Base-by-base conservation (phyloP, 2,329 filamentous ascomycete genomes). In the Parastagonospora nodorum region DNA sequence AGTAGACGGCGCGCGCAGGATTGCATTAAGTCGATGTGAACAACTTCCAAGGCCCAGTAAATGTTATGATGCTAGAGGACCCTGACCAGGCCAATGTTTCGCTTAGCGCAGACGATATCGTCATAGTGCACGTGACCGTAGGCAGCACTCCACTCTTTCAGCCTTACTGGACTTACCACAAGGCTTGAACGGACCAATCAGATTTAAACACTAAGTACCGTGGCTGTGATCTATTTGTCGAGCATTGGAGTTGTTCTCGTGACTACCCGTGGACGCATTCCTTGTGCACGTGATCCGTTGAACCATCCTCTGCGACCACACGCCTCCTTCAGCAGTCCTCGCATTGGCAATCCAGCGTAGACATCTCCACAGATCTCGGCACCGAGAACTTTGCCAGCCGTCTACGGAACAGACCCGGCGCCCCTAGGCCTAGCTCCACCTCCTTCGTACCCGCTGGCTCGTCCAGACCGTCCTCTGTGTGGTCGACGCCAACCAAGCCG, bases 41-140 rank as follows among this genome's bases (percentile, higher is more conserved):
- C 42, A 50, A 50, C 44, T 44, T 44, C 41, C 51, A 44, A 62
- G 60, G 51, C 57, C 63, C 58, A 61, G 50, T 47, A 31, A 24
- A 7, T 48, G 51, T 57, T 48, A 51, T 57, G 55, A 52, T 51
- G 48, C 28, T 53, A 39, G 45, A 42, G 41, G 57, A 55, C 54
- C 57, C 57, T 49, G 29, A 45, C 41, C 45, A 50, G 35, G 51
- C 48, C 38, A 42, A 19, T 50, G 33, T 41, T 41, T 60, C 49
- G 57, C 51, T 55, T 55, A 53, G 35, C n/a, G 16, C 28, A 8
- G 16, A 10, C 32, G 14, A 37, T 4, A 31, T 14, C 39, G 46
- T 49, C 46, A 49, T 43, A 43, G 29, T 12, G 19, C 45, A 48
- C 45, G 38, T 48, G 45, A 48, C 19, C 8, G 19, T n/a, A 39